Conservation (phyloP, 768 basidiomycete genomes). For the Cyathus striatus region DNA sequence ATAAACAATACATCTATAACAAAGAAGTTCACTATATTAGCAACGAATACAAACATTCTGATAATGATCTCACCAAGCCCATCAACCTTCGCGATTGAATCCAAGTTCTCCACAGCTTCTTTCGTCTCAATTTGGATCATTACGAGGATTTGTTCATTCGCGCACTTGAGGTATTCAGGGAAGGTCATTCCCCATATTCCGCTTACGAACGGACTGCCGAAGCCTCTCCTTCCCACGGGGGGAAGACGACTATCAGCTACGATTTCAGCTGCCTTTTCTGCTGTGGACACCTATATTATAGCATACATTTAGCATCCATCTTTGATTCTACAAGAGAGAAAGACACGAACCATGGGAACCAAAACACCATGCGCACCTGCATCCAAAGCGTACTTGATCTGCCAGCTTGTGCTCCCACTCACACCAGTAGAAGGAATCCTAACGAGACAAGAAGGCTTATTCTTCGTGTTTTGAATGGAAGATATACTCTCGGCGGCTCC, state of each 20-base stretch:
- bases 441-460: conserved; percentile 51
- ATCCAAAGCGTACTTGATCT: conserved; percentile 69
- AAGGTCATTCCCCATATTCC: conserved; percentile 48
- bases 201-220: conserved; percentile 62
- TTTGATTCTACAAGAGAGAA: not conserved
- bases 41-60: not conserved
- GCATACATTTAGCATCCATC: not conserved
- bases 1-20: conserved; percentile 23
- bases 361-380: conserved; percentile 61
- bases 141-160: conserved; percentile 50
- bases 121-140: conserved; percentile 67
- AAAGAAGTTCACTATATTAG: conserved; percentile 16
- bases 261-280: conserved; percentile 50
- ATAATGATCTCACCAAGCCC: conserved; percentile 42
- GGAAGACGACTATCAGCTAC: conserved; percentile 59
- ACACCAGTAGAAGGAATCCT: conserved; percentile 61
- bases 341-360: conserved; percentile 54
- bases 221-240: conserved; percentile 56
- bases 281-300: conserved; percentile 44
- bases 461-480: conserved; percentile 46
- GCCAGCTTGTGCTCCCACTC: conserved; percentile 54
- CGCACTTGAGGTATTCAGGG: conserved; percentile 46
- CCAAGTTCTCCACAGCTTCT: conserved; percentile 54
- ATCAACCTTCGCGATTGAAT: conserved; percentile 54
- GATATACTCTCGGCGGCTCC: conserved; percentile 51